phyloP scores from a whole-genome alignment of 2,329 filamentous ascomycete genomes.

The Penicillium sp. region DNA sequence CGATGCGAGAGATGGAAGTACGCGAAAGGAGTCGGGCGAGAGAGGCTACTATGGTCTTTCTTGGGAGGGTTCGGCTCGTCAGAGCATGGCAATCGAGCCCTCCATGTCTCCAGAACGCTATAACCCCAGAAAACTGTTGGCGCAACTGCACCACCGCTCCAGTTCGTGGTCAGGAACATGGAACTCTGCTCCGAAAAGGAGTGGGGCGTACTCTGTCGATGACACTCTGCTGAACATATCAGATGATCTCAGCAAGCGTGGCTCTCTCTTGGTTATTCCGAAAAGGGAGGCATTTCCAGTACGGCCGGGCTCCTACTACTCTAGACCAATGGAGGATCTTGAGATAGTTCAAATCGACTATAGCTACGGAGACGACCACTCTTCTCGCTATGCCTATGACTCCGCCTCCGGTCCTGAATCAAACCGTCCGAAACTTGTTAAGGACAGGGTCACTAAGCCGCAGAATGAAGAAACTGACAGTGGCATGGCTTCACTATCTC shows the following conservation, averaged over 20 bases:
- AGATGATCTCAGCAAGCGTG: slow-evolving; percentile 3
- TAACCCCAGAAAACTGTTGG: slow-evolving; percentile 10
- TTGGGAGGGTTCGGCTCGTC: neutral
- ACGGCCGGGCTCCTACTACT: neutral
- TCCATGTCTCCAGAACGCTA: slow-evolving; percentile 4
- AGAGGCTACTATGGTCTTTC: neutral
- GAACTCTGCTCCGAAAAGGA: neutral
- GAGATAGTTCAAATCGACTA: slow-evolving; percentile 17
- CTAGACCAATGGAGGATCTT: slow-evolving; percentile 4
- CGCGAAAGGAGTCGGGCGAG: neutral
- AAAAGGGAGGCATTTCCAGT: neutral
- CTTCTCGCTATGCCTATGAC: neutral
- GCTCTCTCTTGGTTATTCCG: neutral
- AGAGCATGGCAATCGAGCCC: neutral
- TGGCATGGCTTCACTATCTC: slow-evolving; percentile 40
- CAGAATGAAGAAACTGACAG: slow-evolving; percentile 8
- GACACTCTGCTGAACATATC: neutral
- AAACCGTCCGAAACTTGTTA: neutral
- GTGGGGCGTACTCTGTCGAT: neutral
- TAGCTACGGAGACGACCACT: neutral
- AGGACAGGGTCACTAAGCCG: neutral
- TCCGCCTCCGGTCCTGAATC: neutral
- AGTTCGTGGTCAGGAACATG: slow-evolving; percentile 15
- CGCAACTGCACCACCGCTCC: slow-evolving; percentile 18
- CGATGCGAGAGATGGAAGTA: neutral